phyloP scores from a whole-genome alignment of 169 alveolate genomes.

The Plasmodium coatneyi region DNA sequence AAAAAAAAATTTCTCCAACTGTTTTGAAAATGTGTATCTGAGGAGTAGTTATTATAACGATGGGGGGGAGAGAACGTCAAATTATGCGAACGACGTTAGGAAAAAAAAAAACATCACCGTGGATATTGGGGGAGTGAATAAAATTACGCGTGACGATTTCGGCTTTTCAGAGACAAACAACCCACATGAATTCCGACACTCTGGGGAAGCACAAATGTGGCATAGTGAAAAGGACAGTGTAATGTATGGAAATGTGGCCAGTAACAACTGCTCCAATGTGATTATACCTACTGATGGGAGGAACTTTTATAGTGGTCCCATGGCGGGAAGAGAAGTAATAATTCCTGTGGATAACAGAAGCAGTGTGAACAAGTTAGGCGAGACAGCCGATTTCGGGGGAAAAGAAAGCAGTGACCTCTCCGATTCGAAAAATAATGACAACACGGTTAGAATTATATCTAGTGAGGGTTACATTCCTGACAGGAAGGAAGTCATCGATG shows the following conservation, averaged over 20 bases:
- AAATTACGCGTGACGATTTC: background rate
- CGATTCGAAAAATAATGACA: conserved; percentile 24
- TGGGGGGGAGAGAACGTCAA: background rate
- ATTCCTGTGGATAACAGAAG: background rate
- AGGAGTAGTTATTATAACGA: background rate
- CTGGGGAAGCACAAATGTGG: background rate
- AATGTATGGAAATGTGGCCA: background rate
- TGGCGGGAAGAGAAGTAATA: background rate
- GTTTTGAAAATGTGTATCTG: background rate
- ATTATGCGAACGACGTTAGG: background rate
- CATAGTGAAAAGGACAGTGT: background rate
- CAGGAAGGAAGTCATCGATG: background rate
- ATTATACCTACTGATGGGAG: background rate
- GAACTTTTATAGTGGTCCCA: background rate
- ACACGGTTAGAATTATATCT: background rate
- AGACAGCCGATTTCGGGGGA: conserved; percentile 73
- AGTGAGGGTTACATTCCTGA: background rate
- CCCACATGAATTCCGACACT: background rate
- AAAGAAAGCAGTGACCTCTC: conserved; percentile 6
- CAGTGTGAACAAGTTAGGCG: conserved; percentile 16
- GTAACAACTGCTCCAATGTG: background rate
- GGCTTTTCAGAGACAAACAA: background rate
- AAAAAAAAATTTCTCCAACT: background rate
- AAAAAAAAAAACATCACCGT: background rate
- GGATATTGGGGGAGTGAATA: conserved; percentile 8